These are phyloP conservation scores for Schwanniomyces yamadae DNA, from an alignment of 805 yeast species.

Conservation along the genomic window DNA sequence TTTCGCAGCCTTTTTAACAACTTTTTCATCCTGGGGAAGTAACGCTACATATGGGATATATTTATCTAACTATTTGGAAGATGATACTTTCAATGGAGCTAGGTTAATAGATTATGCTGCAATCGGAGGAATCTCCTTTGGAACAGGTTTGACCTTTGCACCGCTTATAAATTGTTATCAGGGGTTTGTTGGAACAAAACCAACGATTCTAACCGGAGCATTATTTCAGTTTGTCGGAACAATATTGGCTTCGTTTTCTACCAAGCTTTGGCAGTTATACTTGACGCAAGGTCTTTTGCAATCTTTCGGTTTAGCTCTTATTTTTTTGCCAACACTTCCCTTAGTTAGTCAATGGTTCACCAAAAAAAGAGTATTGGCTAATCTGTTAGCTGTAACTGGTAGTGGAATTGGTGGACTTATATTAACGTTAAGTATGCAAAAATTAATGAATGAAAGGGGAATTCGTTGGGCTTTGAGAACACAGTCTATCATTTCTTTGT, in stretches of 20 bases:
- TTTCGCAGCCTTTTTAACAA: slow-evolving; percentile 44
- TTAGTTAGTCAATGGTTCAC: slow-evolving; percentile 66
- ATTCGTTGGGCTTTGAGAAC: slow-evolving; percentile 47
- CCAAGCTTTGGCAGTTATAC: slow-evolving; percentile 58
- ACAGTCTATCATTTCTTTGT: slow-evolving; percentile 31
- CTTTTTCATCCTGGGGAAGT: slow-evolving; percentile 66
- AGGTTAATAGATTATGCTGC: slow-evolving; percentile 55
- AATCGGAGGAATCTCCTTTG: slow-evolving; percentile 62
- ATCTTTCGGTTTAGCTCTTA: slow-evolving; percentile 55
- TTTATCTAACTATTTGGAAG: slow-evolving; percentile 50
- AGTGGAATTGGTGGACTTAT: slow-evolving; percentile 51
- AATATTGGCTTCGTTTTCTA: slow-evolving; percentile 57
- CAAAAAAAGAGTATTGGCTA: slow-evolving; percentile 51
- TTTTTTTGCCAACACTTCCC: slow-evolving; percentile 54
- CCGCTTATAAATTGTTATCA: slow-evolving; percentile 44
- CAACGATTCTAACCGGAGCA: slow-evolving; percentile 44
- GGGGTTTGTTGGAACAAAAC: slow-evolving; percentile 38
- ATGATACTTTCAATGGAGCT: slow-evolving; percentile 50
- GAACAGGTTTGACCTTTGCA: slow-evolving; percentile 46
- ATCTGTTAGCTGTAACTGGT: slow-evolving; percentile 48
- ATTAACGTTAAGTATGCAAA: slow-evolving; percentile 43
- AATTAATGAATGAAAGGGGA: slow-evolving; percentile 28
- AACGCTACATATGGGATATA: slow-evolving; percentile 61
- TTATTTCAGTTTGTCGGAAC: slow-evolving; percentile 48
- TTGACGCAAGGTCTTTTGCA: slow-evolving; percentile 62